Conservation (phyloP, 176 grass and related monocot genomes). For the Themeda triandra region DNA sequence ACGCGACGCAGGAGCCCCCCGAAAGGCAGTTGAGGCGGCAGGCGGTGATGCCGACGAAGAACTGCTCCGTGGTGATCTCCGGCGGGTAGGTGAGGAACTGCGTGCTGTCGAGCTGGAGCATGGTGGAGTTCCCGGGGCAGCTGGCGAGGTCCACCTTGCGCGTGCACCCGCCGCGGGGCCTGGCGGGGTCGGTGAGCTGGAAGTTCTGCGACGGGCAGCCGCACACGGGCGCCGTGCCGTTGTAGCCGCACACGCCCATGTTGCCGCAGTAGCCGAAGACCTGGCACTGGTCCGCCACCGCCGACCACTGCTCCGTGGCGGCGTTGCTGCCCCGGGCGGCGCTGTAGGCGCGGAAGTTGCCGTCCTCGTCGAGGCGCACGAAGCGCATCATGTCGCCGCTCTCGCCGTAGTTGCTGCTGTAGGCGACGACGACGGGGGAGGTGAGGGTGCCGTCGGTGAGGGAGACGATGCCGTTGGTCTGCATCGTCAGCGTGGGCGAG, state of each 20-base stretch:
- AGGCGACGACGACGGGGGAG: conserved; percentile 64
- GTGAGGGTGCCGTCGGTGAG: conserved; percentile 48
- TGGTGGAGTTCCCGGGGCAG: conserved; percentile 89
- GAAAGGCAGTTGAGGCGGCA: conserved; percentile 91
- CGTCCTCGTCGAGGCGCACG: conserved; percentile 69
- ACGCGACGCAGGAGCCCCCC: conserved; percentile 66
- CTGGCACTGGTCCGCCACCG: conserved; percentile 86
- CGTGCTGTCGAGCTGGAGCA: conserved; percentile 67
- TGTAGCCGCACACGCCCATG: conserved; percentile 87
- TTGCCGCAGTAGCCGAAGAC: conserved; percentile 98
- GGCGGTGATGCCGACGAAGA: conserved; percentile 82
- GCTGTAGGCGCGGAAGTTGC: conserved; percentile 91
- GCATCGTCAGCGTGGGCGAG: conserved; percentile 60
- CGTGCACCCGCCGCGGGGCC: conserved; percentile 46
- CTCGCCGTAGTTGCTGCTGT: conserved; percentile 96
- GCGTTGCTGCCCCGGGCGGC: conserved; percentile 34
- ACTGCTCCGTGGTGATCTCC: conserved; percentile 65
- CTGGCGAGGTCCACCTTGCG: conserved; percentile 36
- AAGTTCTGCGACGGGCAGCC: conserved; percentile 80
- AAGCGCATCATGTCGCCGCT: conserved; percentile 66
- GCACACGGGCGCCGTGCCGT: conserved; percentile 69
- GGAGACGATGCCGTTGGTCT: conserved; percentile 76
- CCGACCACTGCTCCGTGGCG: conserved; percentile 60
- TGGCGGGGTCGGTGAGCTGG: conserved; percentile 6
- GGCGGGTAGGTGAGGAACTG: conserved; percentile 91